Evolutionary conservation across 2,329 filamentous ascomycete species (phyloP), one percentile per base, ranked within the genome.

Genomic region (Celoporthe dispersa): DNA sequence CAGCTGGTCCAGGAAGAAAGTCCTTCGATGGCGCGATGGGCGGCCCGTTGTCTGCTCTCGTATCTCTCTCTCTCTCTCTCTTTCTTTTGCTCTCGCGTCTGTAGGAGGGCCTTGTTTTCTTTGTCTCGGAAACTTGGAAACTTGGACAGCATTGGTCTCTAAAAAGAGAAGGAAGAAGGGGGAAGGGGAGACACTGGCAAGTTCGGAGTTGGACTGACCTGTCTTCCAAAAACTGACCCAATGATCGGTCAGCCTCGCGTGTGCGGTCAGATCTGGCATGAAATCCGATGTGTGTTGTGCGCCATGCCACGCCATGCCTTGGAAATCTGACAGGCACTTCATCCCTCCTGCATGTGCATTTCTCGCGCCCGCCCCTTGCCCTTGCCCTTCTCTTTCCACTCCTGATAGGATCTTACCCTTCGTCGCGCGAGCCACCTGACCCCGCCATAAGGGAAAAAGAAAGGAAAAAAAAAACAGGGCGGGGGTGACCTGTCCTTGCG

Each of bases 401-500:
- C n/a, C 22, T 48, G 8, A 48, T 44, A 48, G 44, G 7, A n/a
- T n/a, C 22, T 48, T n/a, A n/a, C 19, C n/a, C 44, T 9, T 48
- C 44, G n/a, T 48, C 33, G 28, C 60, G n/a, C n/a, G n/a, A n/a
- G n/a, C 41, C 55, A 44, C 39, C 44, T 19, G 60, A 60, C 55
- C 68, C 39, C n/a, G n/a, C n/a, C 53, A 55, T 51, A 44, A 22
- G 41, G 16, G 16, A 22, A 2, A 44, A 44, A 44, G 12, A 5
- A 16, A 16, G 39, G 39, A 41, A 2, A 14, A 41, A 41, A 19
- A 48, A n/a, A 59, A 60, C 16, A 25, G 51, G 33, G n/a, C n/a
- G n/a, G n/a, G n/a, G n/a, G n/a, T n/a, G n/a, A 67, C 64, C 48
- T 71, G 69, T 69, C 67, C 67, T 64, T 68, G 69, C 62, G 63